phyloP scores from a whole-genome alignment of 768 basidiomycete genomes.

The Podaxis sp. region DNA sequence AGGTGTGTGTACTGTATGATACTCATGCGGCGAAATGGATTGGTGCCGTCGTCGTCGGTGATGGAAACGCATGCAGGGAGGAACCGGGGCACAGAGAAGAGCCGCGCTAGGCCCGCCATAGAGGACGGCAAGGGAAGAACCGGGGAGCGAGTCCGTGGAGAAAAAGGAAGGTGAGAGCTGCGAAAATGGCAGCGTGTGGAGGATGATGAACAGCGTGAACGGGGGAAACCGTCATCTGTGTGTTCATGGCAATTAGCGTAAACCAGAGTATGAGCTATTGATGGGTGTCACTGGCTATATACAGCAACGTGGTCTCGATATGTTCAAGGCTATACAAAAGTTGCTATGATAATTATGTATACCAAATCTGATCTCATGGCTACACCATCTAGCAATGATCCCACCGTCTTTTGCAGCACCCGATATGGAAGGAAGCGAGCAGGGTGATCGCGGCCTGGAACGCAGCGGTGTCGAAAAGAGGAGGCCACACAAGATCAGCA shows the following conservation, averaged over 20 bases:
- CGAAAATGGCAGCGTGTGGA: not conserved
- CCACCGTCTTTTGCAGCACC: not conserved
- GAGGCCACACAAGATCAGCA: not conserved
- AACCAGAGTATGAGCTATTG: constrained; percentile 12
- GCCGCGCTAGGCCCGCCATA: constrained; percentile 8
- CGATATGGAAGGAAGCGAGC: constrained; percentile 5
- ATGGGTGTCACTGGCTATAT: constrained; percentile 9
- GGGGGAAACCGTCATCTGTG: constrained; percentile 9
- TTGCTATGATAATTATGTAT: not conserved
- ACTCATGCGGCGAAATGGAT: constrained; percentile 9
- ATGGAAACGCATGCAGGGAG: constrained; percentile 3
- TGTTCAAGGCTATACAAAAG: not conserved
- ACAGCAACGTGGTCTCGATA: constrained; percentile 4
- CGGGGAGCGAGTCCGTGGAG: not conserved
- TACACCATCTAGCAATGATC: not conserved
- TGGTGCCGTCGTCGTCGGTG: constrained; percentile 13
- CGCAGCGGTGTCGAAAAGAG: not conserved
- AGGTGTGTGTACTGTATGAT: not conserved
- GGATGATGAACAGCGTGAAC: not conserved
- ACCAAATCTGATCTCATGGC: constrained; percentile 9
- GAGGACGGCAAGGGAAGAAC: not conserved
- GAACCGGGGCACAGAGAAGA: constrained; percentile 13
- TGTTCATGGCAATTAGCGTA: constrained; percentile 9
- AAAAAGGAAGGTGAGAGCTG: not conserved
- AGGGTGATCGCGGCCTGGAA: not conserved